Evolutionary conservation across 2,329 filamentous ascomycete species (phyloP).

Genomic region (Penicillium sp.): DNA sequence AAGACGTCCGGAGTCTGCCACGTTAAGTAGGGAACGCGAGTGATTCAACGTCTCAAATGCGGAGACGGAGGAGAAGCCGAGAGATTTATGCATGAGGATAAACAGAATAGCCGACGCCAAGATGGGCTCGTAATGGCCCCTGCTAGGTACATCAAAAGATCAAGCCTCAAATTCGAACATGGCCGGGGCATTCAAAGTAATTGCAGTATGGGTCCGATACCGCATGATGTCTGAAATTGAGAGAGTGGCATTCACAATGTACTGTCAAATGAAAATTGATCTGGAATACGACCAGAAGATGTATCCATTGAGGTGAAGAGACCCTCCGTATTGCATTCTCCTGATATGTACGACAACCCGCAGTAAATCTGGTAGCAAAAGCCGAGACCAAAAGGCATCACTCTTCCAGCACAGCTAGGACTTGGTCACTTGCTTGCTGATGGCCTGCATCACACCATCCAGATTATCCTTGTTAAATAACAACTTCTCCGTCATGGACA

Average conservation of each 20-base stretch:
- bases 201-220: too few species aligned
- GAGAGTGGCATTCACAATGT: too few species aligned
- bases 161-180: too few species aligned
- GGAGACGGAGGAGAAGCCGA: constrained; percentile 13
- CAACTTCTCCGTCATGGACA: constrained; percentile 12
- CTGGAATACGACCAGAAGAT: too few species aligned
- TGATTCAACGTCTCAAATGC: constrained; percentile 3
- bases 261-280: too few species aligned
- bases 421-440: constrained; percentile 5
- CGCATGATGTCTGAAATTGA: not conserved
- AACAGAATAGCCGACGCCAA: not conserved
- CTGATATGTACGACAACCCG: not conserved
- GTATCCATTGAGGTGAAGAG: too few species aligned
- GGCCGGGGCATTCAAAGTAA: too few species aligned
- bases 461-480: constrained; percentile 15
- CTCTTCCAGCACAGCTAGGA: not conserved
- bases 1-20: constrained; percentile 32
- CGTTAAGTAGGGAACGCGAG: constrained; percentile 4
- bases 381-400: not conserved
- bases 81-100: constrained; percentile 1
- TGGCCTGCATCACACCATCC: constrained; percentile 14
- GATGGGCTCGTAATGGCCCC: not conserved
- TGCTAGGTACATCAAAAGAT: not conserved
- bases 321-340: not conserved
- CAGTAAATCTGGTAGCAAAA: not conserved